Evolutionary conservation across 192 early-diverging fungal genomes (phyloP).

Genomic region (Thamnidium elegans): DNA sequence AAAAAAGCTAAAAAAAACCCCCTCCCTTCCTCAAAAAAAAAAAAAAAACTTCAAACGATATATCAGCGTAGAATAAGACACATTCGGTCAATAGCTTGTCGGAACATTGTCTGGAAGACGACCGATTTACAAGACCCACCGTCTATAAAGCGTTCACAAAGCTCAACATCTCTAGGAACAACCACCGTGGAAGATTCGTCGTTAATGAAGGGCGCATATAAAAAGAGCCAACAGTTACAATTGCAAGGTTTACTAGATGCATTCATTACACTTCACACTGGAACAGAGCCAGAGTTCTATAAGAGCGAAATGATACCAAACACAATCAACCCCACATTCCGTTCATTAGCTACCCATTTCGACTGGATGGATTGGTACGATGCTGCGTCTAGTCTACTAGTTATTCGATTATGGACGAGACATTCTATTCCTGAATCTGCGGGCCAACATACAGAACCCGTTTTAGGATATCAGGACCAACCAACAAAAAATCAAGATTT

Average conservation of each 20-base stretch:
- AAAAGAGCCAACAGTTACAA: constrained; percentile 10
- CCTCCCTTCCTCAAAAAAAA: no score
- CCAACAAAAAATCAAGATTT: constrained; percentile 6
- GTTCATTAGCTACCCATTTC: constrained; percentile 15
- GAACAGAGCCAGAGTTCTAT: constrained; percentile 28
- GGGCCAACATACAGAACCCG: constrained; percentile 5
- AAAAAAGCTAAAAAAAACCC: no score
- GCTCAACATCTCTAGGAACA: constrained; percentile 14
- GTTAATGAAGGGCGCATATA: constrained; percentile 19
- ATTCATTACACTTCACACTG: constrained; percentile 41
- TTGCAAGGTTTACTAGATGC: constrained; percentile 36
- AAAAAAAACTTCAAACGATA: no score
- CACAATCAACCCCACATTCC: constrained; percentile 34
- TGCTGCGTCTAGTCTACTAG: constrained; percentile 12
- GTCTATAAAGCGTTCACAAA: constrained; percentile 18
- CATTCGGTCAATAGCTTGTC: constrained; percentile 25
- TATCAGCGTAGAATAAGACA: constrained; percentile 34
- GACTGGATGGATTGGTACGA: constrained; percentile 25
- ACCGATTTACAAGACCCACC: not conserved
- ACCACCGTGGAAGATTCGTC: constrained; percentile 27
- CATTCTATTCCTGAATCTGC: constrained; percentile 30
- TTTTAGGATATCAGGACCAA: not conserved
- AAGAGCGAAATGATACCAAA: constrained; percentile 36
- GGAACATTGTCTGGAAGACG: constrained; percentile 28
- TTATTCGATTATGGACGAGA: constrained; percentile 27